Conservation (phyloP, 495 filamentous ascomycete genomes). For the Chaetomium cochliodes region DNA sequence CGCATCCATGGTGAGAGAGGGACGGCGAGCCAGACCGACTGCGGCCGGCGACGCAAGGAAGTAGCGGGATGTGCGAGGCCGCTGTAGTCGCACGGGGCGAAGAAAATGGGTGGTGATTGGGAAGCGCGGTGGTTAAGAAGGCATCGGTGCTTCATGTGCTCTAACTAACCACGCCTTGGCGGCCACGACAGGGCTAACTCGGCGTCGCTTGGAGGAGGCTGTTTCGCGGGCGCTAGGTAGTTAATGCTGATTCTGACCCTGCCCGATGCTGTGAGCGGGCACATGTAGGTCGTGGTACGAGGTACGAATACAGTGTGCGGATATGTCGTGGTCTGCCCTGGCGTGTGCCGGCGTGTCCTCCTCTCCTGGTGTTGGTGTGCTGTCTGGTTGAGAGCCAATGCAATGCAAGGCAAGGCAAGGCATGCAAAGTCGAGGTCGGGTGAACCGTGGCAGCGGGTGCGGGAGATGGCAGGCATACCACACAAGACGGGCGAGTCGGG, state of each 20-base stretch:
- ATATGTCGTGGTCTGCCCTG: not conserved
- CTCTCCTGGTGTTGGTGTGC: no score
- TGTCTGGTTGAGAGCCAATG: not conserved
- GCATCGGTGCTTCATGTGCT: conserved; percentile 1
- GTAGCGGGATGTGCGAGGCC: not conserved
- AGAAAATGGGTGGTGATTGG: not conserved
- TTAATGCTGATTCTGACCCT: no score
- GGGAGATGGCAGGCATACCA: not conserved
- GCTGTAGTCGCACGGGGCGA: not conserved
- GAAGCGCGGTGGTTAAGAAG: not conserved
- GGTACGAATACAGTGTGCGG: no score
- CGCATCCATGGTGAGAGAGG: conserved; percentile 11
- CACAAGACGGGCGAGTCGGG: not conserved
- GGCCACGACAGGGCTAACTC: not conserved
- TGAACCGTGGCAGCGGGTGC: conserved; percentile 8
- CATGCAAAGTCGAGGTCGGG: not conserved
- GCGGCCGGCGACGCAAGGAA: conserved; percentile 16
- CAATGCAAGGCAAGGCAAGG: not conserved
- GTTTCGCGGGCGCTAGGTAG: not conserved
- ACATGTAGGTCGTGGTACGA: no score
- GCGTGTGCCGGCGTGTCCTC: not conserved
- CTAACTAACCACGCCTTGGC: conserved; percentile 1
- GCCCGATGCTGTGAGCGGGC: no score
- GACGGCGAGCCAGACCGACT: conserved; percentile 8
- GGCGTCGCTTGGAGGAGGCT: not conserved